These are phyloP conservation scores for Hypoxylon fragiforme DNA, from an alignment of 495 filamentous ascomycete species.

Conservation along the genomic window DNA sequence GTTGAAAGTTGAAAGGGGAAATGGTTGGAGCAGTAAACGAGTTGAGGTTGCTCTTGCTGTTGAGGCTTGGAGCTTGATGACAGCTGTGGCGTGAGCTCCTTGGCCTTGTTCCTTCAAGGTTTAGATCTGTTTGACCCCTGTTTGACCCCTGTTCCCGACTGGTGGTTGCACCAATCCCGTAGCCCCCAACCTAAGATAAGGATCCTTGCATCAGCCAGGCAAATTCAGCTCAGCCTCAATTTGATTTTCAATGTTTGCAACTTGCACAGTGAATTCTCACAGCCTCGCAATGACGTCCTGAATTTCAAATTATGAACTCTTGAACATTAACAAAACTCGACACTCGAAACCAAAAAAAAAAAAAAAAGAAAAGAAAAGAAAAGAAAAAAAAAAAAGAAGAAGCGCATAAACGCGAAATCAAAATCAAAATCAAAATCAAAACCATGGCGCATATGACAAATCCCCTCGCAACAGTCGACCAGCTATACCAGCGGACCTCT, in stretches of 20 bases:
- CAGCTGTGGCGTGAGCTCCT: conserved; percentile 20
- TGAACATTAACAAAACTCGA: no score
- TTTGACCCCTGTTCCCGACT: no score
- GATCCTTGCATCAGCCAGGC: conserved; percentile 4
- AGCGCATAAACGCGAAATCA: no score
- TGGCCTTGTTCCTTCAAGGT: neutral
- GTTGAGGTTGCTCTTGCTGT: neutral
- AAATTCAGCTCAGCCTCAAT: neutral
- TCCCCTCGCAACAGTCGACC: conserved; percentile 79
- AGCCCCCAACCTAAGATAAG: conserved; percentile 13
- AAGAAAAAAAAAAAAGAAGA: no score
- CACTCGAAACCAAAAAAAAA: no score
- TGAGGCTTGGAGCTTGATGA: conserved; percentile 9
- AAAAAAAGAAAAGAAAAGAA: no score
- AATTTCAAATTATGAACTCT: no score
- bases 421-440: neutral
- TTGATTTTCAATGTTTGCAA: no score
- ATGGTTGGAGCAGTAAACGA: neutral
- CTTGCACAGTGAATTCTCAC: no score
- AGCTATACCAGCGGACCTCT: conserved; percentile 60
- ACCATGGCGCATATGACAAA: conserved; percentile 71
- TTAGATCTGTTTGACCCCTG: neutral
- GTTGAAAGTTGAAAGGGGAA: neutral
- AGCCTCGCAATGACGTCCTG: no score
- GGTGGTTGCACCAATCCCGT: no score